Base-by-base conservation (phyloP, 2,329 filamentous ascomycete species). In the Cladophialophora exuberans region DNA sequence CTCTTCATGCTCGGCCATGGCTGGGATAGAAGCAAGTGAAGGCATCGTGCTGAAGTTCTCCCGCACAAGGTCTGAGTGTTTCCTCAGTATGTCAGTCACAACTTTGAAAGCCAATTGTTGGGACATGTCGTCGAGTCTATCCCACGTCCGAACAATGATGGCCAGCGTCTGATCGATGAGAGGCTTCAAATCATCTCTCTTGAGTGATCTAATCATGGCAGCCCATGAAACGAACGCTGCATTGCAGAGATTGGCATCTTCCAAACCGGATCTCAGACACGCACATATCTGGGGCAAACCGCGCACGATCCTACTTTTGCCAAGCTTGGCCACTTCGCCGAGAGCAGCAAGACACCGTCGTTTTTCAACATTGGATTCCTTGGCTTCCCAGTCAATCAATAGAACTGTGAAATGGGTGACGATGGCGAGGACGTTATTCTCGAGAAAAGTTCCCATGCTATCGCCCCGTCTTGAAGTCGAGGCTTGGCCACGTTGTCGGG, bases 111-210 rank as follows among this genome's bases (percentile, higher is more conserved):
- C 87, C 51, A 79, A 77, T 3, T 79, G 66, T 59, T 82, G 83
- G 1, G 86, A 86, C 2, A 76, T 69, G 3, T 79, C 74, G 18
- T 85, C 83, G 52, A 97, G 85, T 2, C 65, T 71, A 3, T 69
- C 62, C 94, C 94, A 99, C 66, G 94, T 87, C 62, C 87, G 85
- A 20, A 88, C 85, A 44, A 97, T 85, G 35, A 96, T 83, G 49
- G 92, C 91, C 62, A 97, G 90, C 0, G 92, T 96, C 54, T 93
- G 91, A 67, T 96, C 91, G 6, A 97, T 76, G 31, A 97, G 80
- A 22, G 84, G 79, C 61, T 88, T 86, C 4, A 96, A 79, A 66
- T 97, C 92, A 20, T 91, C 87, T 53, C 86, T 85, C 7, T 87
- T 86, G 43, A 97, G 79, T 47, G 86, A 83, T 23, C 75, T 81